These are phyloP conservation scores for Paralagenidium karlingii DNA, from an alignment of 352 stramenopile genomes.

Conservation along the genomic window DNA sequence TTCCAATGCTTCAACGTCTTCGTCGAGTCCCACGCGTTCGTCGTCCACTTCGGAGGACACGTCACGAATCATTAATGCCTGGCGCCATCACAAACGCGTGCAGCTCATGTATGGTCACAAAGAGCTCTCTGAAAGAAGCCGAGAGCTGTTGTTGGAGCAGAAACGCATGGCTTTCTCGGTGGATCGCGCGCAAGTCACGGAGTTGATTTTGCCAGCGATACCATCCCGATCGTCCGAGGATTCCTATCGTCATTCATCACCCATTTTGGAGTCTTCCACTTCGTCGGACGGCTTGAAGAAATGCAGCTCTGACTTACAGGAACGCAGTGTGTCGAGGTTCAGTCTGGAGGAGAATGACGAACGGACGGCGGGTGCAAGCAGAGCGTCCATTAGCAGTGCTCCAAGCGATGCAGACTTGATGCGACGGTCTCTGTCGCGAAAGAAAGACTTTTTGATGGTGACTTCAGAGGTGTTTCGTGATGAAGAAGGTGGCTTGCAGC, in stretches of 20 bases:
- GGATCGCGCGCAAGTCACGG: slow-evolving; percentile 68
- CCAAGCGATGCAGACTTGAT: slow-evolving; percentile 46
- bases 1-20: neutral
- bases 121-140: slow-evolving; percentile 57
- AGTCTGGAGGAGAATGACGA: neutral
- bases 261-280: neutral
- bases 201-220: slow-evolving; percentile 65
- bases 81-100: slow-evolving; percentile 77
- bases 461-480: slow-evolving; percentile 82
- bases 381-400: neutral
- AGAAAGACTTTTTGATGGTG: slow-evolving; percentile 87
- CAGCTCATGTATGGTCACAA: slow-evolving; percentile 83
- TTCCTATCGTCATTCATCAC: slow-evolving; percentile 7
- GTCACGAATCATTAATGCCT: slow-evolving; percentile 68
- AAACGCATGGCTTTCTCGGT: slow-evolving; percentile 79
- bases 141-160: slow-evolving; percentile 77
- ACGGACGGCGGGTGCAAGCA: neutral
- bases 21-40: neutral
- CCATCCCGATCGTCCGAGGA: slow-evolving; percentile 7
- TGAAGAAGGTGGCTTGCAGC: slow-evolving; percentile 75
- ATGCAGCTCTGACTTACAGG: neutral
- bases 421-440: slow-evolving; percentile 73
- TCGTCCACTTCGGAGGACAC: slow-evolving; percentile 28
- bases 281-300: neutral
- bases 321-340: neutral